Percentiles rank a stretch among this genome's conserved stretches.
phyloP scores from a whole-genome alignment of 129 eudicot species.

The Escallonia herrerae region DNA sequence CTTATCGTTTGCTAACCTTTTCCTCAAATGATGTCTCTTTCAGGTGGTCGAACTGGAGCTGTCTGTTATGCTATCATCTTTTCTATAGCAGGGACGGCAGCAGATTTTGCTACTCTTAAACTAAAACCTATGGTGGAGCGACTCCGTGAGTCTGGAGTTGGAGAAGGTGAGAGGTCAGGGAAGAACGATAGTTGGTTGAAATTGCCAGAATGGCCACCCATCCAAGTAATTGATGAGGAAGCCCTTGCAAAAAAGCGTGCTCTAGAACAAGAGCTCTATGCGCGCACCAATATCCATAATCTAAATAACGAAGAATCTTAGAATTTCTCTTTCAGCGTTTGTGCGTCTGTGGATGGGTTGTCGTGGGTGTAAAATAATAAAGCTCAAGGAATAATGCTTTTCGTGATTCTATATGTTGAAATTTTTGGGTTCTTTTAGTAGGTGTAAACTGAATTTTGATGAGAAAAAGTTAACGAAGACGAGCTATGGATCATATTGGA shows the following conservation, averaged over 20 bases:
- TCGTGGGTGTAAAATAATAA: not conserved
- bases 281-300: slow-evolving; percentile 43
- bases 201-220: slow-evolving; percentile 96
- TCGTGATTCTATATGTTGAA: too few relatives aligned
- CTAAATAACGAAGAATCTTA: slow-evolving; percentile 58
- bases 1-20: not conserved
- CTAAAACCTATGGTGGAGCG: slow-evolving; percentile 29
- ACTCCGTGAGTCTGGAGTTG: slow-evolving; percentile 23
- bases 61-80: slow-evolving; percentile 67
- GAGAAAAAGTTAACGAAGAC: too few relatives aligned
- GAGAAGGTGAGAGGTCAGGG: slow-evolving; percentile 11
- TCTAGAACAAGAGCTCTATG: slow-evolving; percentile 60
- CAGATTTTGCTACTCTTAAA: slow-evolving; percentile 59
- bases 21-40: slow-evolving; percentile 1
- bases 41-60: slow-evolving; percentile 75
- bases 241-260: slow-evolving; percentile 84
- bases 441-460: too few relatives aligned
- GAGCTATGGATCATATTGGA: too few relatives aligned
- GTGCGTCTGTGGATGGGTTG: too few relatives aligned
- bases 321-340: not conserved
- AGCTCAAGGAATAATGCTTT: too few relatives aligned
- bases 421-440: too few relatives aligned
- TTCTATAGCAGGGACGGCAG: slow-evolving; percentile 76
- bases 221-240: slow-evolving; percentile 85
- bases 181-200: slow-evolving; percentile 43